These are phyloP conservation scores for Tulasnella sp. DNA, from an alignment of 768 basidiomycete species.

Conservation along the genomic window DNA sequence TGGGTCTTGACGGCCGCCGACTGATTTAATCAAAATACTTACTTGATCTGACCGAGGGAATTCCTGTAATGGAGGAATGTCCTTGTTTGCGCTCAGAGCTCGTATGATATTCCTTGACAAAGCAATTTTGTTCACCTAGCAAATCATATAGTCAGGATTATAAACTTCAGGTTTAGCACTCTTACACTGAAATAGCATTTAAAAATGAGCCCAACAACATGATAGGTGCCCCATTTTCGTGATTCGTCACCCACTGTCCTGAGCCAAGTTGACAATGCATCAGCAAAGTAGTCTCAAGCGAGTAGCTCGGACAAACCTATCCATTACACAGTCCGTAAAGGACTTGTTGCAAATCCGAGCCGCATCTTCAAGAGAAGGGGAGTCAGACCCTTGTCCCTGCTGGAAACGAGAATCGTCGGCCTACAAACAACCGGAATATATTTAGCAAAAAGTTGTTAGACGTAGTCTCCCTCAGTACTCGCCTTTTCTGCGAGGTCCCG, in stretches of 20 bases:
- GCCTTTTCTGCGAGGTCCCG: constrained; percentile 83
- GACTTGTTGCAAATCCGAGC: constrained; percentile 86
- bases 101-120: constrained; percentile 90
- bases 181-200: constrained; percentile 93
- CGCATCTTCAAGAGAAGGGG: constrained; percentile 77
- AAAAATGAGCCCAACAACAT: constrained; percentile 85
- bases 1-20: constrained; percentile 36
- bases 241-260: constrained; percentile 50
- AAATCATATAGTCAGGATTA: not conserved
- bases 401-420: constrained; percentile 46
- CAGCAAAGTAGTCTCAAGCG: constrained; percentile 42
- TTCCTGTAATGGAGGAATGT: constrained; percentile 73
- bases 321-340: constrained; percentile 86
- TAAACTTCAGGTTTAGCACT: constrained; percentile 35
- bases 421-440: constrained; percentile 36
- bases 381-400: constrained; percentile 55
- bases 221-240: constrained; percentile 90
- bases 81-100: constrained; percentile 81
- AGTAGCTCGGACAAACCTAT: constrained; percentile 54
- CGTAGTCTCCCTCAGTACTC: too few relatives aligned
- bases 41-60: constrained; percentile 91
- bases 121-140: constrained; percentile 85
- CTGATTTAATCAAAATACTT: constrained; percentile 35
- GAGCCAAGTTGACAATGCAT: not conserved
- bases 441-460: not conserved